Percentiles rank a stretch among this genome's conserved stretches.
Conservation (phyloP, 2,329 filamentous ascomycete genomes). For the Sarocladiaceae sp. region DNA sequence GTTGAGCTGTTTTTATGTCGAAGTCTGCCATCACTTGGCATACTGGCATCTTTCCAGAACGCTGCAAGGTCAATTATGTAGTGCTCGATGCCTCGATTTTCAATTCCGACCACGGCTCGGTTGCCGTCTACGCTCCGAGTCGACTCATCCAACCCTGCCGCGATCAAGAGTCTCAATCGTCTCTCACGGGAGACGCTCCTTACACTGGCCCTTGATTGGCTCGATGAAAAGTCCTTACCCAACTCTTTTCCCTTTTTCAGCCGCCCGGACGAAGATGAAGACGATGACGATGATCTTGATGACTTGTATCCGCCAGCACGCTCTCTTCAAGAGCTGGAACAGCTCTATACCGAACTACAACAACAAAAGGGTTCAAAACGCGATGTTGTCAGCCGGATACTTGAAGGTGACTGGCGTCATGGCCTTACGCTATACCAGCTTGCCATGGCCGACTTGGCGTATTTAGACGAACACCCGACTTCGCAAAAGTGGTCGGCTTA, state of each 20-base stretch:
- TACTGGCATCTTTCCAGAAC: not conserved
- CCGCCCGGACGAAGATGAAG: constrained; percentile 34
- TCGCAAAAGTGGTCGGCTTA: constrained; percentile 60
- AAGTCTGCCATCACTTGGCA: not conserved
- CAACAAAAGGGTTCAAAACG: constrained; percentile 53
- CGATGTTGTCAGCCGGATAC: constrained; percentile 56
- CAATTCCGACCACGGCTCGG: constrained; percentile 64
- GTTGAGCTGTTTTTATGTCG: no score
- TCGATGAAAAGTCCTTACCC: constrained; percentile 59
- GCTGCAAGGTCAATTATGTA: constrained; percentile 1
- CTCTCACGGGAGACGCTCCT: constrained; percentile 68
- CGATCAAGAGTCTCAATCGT: constrained; percentile 60
- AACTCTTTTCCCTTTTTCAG: constrained; percentile 36
- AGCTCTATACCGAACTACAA: constrained; percentile 56
- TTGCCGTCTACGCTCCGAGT: constrained; percentile 67
- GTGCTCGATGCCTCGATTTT: constrained; percentile 45
- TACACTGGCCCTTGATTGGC: constrained; percentile 69
- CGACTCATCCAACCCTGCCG: constrained; percentile 55
- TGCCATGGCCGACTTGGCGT: constrained; percentile 62
- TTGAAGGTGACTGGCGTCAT: constrained; percentile 63
- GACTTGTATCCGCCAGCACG: constrained; percentile 64
- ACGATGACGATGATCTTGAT: constrained; percentile 50
- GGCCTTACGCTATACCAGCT: constrained; percentile 60
- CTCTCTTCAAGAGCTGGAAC: constrained; percentile 59
- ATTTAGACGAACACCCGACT: constrained; percentile 58